Evolutionary conservation across 768 basidiomycete species (phyloP).

Genomic region (Mycena pura): DNA sequence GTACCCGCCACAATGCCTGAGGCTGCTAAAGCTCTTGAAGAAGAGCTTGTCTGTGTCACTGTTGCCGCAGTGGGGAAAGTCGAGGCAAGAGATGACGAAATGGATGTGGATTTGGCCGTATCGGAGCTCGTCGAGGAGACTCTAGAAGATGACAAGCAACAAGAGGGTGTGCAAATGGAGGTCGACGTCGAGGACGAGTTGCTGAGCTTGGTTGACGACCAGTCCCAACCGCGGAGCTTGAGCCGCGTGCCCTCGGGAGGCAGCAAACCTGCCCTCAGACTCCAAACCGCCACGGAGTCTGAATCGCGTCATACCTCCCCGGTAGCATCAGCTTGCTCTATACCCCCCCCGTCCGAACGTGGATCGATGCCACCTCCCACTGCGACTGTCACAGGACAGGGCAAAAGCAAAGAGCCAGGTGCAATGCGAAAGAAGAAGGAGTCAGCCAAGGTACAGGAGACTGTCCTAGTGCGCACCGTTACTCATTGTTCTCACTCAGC

Average conservation of each 20-base stretch:
- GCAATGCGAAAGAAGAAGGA: conserved; percentile 46
- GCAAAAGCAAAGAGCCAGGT: conserved; percentile 39
- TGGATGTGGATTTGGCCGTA: conserved; percentile 53
- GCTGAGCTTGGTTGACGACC: conserved; percentile 71
- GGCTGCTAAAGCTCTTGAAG: conserved; percentile 49
- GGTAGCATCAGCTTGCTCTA: conserved; percentile 16
- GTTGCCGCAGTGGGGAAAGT: conserved; percentile 37
- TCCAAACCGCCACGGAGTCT: conserved; percentile 10
- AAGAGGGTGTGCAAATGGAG: conserved; percentile 38
- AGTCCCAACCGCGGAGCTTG: conserved; percentile 28
- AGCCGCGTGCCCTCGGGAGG: conserved; percentile 21
- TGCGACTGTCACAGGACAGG: conserved; percentile 31
- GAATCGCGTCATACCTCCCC: conserved; percentile 22
- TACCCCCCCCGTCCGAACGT: conserved; percentile 46
- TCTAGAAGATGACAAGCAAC: conserved; percentile 35
- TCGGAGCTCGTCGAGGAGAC: conserved; percentile 53
- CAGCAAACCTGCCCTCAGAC: conserved; percentile 18
- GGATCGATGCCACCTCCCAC: conserved; percentile 68
- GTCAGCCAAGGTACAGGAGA: conserved; percentile 40
- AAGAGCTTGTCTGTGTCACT: conserved; percentile 51
- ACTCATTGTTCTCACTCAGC: conserved; percentile 29
- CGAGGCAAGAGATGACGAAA: conserved; percentile 44
- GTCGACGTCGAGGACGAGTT: conserved; percentile 70
- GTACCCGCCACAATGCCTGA: conserved; percentile 37
- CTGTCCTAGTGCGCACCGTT: not conserved